A percentile compares a stretch with the other conserved stretches of the same genome.
phyloP scores from a whole-genome alignment of 164 flowering plant species.

The Nelumbo lutea region DNA sequence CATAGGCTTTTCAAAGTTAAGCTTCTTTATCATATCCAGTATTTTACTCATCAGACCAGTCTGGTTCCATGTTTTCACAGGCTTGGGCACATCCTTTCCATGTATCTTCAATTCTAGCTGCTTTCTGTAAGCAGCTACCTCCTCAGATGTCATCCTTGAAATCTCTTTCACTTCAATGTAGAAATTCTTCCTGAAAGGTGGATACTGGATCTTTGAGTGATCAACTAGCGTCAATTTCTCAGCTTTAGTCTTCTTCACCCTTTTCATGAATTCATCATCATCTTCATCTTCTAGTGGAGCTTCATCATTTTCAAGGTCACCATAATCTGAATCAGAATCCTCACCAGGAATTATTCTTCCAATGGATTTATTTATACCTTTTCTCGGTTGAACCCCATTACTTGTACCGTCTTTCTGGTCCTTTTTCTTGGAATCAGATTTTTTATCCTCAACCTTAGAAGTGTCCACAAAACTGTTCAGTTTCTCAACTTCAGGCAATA shows the following conservation, averaged over 20 bases:
- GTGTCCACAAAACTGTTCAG: conserved; percentile 29
- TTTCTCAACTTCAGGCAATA: conserved; percentile 89
- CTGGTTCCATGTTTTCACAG: conserved; percentile 83
- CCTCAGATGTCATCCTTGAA: conserved; percentile 73
- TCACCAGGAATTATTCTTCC: conserved; percentile 91
- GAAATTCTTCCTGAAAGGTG: conserved; percentile 75
- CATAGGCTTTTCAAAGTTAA: conserved; percentile 88
- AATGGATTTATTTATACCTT: conserved; percentile 39
- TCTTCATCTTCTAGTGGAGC: conserved; percentile 71
- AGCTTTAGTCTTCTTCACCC: conserved; percentile 91
- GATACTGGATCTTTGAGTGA: conserved; percentile 84
- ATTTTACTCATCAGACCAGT: conserved; percentile 79
- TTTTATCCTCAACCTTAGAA: conserved; percentile 20
- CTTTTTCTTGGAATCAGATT: conserved; percentile 21
- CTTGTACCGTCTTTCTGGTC: conserved; percentile 25
- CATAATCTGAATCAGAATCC: conserved; percentile 81
- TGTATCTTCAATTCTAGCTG: conserved; percentile 33
- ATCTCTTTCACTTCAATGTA: conserved; percentile 92
- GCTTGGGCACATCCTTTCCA: conserved; percentile 81
- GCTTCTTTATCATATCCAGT: conserved; percentile 74
- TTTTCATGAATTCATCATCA: conserved; percentile 91
- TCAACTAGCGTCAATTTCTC: conserved; percentile 92
- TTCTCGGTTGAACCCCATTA: conserved; percentile 35
- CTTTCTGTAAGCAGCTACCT: conserved; percentile 70
- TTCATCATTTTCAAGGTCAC: conserved; percentile 50